Evolutionary conservation across 2,329 filamentous ascomycete species (phyloP).

Genomic region (Ophiosphaerella narmari): DNA sequence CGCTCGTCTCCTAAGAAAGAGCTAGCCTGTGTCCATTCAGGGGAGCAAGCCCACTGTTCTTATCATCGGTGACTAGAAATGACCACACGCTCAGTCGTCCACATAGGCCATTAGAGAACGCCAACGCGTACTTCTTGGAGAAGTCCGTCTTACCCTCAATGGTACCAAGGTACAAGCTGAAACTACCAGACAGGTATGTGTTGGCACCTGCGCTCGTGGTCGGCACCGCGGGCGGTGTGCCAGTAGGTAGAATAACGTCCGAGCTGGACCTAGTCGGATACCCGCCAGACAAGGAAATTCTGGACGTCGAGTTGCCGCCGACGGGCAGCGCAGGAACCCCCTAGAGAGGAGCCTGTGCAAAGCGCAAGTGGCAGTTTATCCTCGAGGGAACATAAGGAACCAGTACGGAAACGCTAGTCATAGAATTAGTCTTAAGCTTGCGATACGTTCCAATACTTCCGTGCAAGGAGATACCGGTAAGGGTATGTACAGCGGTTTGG

Average conservation of each 20-base stretch:
- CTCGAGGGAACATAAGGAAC: conserved; percentile 24
- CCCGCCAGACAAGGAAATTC: neutral
- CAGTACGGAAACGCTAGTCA: conserved; percentile 26
- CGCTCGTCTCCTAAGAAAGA: neutral
- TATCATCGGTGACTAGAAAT: conserved; percentile 5
- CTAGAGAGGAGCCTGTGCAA: conserved; percentile 17
- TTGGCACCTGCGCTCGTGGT: conserved; percentile 1
- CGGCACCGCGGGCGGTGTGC: conserved; percentile 5
- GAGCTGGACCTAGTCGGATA: neutral
- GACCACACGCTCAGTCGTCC: conserved; percentile 21
- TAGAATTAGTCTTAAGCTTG: no score
- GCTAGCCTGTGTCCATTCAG: conserved; percentile 3
- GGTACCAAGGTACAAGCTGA: conserved; percentile 22
- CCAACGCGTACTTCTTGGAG: conserved; percentile 16
- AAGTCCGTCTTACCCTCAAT: conserved; percentile 23
- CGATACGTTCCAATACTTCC: no score
- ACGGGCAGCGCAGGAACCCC: neutral
- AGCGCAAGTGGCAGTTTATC: conserved; percentile 28
- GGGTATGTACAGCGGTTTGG: conserved; percentile 25
- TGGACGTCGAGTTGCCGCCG: neutral
- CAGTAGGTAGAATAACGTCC: conserved; percentile 4
- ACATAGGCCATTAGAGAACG: conserved; percentile 30
- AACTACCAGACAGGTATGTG: conserved; percentile 13
- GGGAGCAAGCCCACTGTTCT: neutral
- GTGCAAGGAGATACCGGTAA: neutral